Evolutionary conservation across 768 basidiomycete species (phyloP), one percentile per base, ranked within the genome.

Genomic region (Amanita thiersii): DNA sequence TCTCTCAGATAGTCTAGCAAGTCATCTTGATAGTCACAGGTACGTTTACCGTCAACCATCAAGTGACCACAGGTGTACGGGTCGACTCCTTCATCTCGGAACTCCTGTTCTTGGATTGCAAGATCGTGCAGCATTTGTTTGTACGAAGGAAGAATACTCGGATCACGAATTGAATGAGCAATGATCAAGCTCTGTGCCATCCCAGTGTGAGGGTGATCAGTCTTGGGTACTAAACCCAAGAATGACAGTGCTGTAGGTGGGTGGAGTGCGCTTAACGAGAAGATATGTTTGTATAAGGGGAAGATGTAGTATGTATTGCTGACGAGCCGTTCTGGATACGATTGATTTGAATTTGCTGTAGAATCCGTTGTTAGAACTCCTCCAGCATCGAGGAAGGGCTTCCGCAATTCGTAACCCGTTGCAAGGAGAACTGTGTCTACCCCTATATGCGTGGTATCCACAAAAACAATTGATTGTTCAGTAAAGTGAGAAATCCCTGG

Each of bases 221-320:
- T 66, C 37, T 61, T 52, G 3, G 66, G 61, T 2, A 74, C 74
- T 2, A 78, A 60, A 2, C 76, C 75, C 44, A 78, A 59, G 53
- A 80, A 76, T 3, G 72, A 64, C 17, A 79, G 66, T 11, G 75
- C 72, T 28, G 66, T 74, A 1, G 65, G 53, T 1, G 76, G 77
- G 39, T 72, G 58, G 5, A 56, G 52, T 3, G 66, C 51, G n/a
- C 66, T 64, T 30, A 78, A 56, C 10, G 70, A 72, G 47, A 81
- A 66, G 18, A 78, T 68, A 53, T 77, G 35, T 18, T 11, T 3
- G 35, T 37, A 20, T 14, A 37, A 37, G 4, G 35, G 35, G 11
- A 23, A 37, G 24, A 37, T 37, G 19, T 37, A 37, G 19, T 12
- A 23, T 21, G 24, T 10, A 20, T 19, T 21, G 11, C 24, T 23